Evolutionary conservation across 2,329 filamentous ascomycete species (phyloP), one percentile per base, ranked within the genome.

Genomic region (Calonectria hawksworthii): DNA sequence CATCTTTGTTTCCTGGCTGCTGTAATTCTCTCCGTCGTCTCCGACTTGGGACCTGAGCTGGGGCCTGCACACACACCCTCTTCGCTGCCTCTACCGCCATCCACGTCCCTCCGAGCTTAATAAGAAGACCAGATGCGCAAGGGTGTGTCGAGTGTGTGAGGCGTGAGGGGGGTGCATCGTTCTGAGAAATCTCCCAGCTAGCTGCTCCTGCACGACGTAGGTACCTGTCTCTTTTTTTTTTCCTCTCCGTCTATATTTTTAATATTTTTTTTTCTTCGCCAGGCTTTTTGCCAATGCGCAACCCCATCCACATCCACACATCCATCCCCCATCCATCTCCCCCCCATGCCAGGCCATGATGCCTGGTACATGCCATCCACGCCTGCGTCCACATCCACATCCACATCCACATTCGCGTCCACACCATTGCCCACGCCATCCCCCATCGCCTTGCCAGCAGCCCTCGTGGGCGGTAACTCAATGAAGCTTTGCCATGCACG

Each of bases 381-480:
- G 64, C 52, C 50, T 32, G 51, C 51, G 54, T 69, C 51, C 38
- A 44, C 71, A 65, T 51, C 59, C 72, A 47, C 66, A 59, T 51
- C 59, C 72, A 47, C 66, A 72, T 63, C 2, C 56, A 73, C 64
- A 59, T 65, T 26, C 61, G 75, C 70, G 47, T 54, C 66, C 50
- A 67, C 64, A 70, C 67, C 68, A 64, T 64, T 64, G 61, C 68
- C 68, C 68, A 71, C 52, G 30, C 61, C 68, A 68, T 75, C 76
- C 68, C 70, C 69, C 70, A 70, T 72, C 73, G 38, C 72, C 52
- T 65, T 41, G 65, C 54, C 67, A 73, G 34, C 56, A 61, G 72
- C 70, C 71, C 72, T 79, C 70, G 74, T 75, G 75, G 67, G 70
- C 73, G 68, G 70, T 73, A 78, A 63, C 70, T 72, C 68, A 63